Conservation (phyloP, 2,329 filamentous ascomycete genomes). For the Fusarium mangiferae region DNA sequence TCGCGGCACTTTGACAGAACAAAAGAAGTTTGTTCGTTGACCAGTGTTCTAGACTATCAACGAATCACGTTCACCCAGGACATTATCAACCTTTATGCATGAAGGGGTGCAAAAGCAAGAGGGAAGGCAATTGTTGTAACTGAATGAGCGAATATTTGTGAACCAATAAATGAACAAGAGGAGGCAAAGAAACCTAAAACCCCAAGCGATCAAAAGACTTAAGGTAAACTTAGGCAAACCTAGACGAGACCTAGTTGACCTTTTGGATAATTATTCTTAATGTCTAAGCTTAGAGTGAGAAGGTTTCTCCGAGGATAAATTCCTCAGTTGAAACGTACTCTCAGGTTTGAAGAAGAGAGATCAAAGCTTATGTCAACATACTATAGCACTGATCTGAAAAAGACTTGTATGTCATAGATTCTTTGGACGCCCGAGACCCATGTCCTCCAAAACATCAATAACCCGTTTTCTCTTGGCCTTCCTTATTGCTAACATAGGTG, state of each 20-base stretch:
- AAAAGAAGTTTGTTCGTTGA: neutral
- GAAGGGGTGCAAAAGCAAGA: neutral
- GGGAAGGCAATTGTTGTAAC: neutral
- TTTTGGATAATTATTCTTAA: neutral
- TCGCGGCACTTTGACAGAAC: neutral
- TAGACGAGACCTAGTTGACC: neutral
- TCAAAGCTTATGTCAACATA: neutral
- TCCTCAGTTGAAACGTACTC: neutral
- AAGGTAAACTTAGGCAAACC: neutral
- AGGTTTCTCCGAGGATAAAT: neutral
- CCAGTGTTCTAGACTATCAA: neutral
- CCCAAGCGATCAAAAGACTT: neutral
- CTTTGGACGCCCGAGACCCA: slow-evolving; percentile 7
- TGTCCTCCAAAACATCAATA: slow-evolving; percentile 48
- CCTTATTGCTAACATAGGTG: slow-evolving; percentile 37
- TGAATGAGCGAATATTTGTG: neutral
- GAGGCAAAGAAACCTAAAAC: neutral
- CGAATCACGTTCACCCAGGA: slow-evolving; percentile 45
- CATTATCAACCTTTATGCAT: slow-evolving; percentile 42
- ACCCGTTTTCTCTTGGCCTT: slow-evolving; percentile 49
- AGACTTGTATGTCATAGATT: neutral
- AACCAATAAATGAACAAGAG: neutral
- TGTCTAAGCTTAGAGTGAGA: neutral
- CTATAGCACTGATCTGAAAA: neutral
- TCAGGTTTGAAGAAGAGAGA: neutral